A percentile compares a stretch with the other conserved stretches of the same genome.
phyloP scores from a whole-genome alignment of 1,139 yeast species.

The Taphrina deformans region DNA sequence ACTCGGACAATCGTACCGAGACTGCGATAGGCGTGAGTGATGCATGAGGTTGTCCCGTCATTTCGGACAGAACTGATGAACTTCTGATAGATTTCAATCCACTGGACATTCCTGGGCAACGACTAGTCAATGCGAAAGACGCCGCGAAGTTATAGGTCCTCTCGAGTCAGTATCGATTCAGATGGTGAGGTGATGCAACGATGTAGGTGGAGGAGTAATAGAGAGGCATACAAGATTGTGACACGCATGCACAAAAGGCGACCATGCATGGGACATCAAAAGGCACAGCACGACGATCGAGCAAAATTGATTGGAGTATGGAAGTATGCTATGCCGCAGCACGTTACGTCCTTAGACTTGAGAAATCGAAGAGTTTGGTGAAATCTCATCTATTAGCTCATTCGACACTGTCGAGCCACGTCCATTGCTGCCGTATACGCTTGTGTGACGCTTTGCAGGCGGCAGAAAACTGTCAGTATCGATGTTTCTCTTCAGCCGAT shows the following conservation, averaged over 20 bases:
- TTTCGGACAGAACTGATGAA: neutral
- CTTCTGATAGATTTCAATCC: conserved; percentile 34
- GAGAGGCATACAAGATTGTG: neutral
- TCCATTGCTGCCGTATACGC: neutral
- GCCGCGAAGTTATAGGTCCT: neutral
- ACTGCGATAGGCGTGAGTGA: conserved; percentile 32
- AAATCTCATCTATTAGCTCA: neutral
- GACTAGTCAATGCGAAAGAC: conserved; percentile 28
- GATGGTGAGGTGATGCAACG: neutral
- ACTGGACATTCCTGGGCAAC: conserved; percentile 29
- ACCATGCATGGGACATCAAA: neutral
- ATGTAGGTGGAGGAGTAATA: neutral
- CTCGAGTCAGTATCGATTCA: no score
- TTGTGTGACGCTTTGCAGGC: neutral
- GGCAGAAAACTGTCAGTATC: neutral
- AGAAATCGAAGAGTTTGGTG: conserved; percentile 4
- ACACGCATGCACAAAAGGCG: neutral
- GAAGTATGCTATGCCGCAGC: neutral
- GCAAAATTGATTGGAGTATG: neutral
- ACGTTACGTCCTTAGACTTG: neutral
- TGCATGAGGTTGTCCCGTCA: neutral
- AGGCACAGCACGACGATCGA: neutral
- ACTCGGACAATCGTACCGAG: conserved; percentile 36
- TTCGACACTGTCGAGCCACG: neutral
- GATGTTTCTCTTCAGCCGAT: no score